Evolutionary conservation across 352 stramenopile species (phyloP).

Genomic region (Phytophthora hybrid): DNA sequence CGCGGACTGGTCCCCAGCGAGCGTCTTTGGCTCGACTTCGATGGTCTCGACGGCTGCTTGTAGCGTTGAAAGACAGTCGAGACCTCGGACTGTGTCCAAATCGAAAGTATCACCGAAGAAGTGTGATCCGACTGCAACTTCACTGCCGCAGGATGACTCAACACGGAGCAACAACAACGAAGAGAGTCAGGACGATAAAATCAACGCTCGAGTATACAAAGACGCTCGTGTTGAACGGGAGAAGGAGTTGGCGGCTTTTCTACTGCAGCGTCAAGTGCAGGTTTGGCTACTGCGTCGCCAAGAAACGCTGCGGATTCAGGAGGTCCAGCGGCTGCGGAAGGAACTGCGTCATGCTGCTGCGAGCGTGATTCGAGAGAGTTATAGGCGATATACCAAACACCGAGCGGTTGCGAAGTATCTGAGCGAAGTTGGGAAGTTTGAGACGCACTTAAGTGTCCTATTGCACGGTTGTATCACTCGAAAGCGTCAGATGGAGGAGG

Average conservation of each 20-base stretch:
- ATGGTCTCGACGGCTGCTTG: neutral
- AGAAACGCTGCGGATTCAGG: constrained; percentile 6
- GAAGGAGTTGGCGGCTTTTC: constrained; percentile 16
- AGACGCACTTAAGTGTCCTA: constrained; percentile 21
- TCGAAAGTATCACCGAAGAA: constrained; percentile 18
- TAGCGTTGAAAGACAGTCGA: neutral
- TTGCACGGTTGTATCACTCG: constrained; percentile 12
- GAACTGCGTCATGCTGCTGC: constrained; percentile 22
- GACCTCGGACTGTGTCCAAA: constrained; percentile 5
- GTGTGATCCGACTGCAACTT: neutral
- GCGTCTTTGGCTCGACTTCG: constrained; percentile 43
- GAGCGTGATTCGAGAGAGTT: constrained; percentile 30
- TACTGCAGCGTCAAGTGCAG: constrained; percentile 36
- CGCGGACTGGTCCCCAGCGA: constrained; percentile 53
- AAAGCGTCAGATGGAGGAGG: constrained; percentile 33
- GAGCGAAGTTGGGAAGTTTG: constrained; percentile 5
- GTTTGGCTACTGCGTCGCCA: constrained; percentile 40
- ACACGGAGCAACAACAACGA: constrained; percentile 26
- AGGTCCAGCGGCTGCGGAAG: constrained; percentile 25
- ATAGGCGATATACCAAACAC: constrained; percentile 21
- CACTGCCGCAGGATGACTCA: neutral
- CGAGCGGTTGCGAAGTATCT: constrained; percentile 33
- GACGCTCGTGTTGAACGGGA: constrained; percentile 4
- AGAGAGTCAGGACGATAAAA: neutral
- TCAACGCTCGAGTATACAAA: neutral